These are phyloP conservation scores for Venturia oleaginea DNA, from an alignment of 2,329 filamentous ascomycete genomes.

Conservation along the genomic window DNA sequence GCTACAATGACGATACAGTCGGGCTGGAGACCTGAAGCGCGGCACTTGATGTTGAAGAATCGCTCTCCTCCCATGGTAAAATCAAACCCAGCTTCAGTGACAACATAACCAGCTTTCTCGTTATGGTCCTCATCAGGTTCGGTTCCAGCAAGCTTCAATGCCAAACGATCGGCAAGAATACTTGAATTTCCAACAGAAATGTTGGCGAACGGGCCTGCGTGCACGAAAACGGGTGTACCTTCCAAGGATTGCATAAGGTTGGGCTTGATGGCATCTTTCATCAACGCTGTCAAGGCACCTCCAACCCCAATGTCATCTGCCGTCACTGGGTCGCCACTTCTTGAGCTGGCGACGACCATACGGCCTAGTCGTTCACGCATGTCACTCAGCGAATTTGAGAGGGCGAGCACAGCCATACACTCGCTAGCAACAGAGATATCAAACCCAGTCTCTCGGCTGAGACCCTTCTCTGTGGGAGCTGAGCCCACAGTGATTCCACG, in stretches of 20 bases:
- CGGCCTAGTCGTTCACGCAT: constrained; percentile 88
- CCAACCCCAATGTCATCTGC: constrained; percentile 92
- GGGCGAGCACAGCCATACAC: constrained; percentile 94
- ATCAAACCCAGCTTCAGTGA: constrained; percentile 96
- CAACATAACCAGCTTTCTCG: constrained; percentile 79
- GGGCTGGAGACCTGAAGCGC: constrained; percentile 81
- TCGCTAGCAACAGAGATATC: constrained; percentile 97
- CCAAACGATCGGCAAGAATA: constrained; percentile 88
- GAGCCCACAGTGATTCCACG: constrained; percentile 82
- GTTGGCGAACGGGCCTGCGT: constrained; percentile 95
- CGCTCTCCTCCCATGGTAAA: constrained; percentile 99
- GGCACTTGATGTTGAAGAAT: constrained; percentile 99
- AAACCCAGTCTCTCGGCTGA: constrained; percentile 82
- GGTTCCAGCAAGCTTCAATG: constrained; percentile 89
- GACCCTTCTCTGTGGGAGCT: constrained; percentile 82
- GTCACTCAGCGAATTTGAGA: constrained; percentile 78
- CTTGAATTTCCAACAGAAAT: constrained; percentile 97
- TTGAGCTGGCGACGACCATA: constrained; percentile 91
- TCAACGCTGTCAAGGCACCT: constrained; percentile 84
- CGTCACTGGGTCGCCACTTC: constrained; percentile 78
- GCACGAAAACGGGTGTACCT: constrained; percentile 93
- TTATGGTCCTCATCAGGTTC: constrained; percentile 81
- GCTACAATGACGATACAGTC: constrained; percentile 94
- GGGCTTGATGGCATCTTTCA: constrained; percentile 98
- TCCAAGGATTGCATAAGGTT: constrained; percentile 98